Conservation (phyloP, 2,329 filamentous ascomycete genomes). For the Cercospora janseana region DNA sequence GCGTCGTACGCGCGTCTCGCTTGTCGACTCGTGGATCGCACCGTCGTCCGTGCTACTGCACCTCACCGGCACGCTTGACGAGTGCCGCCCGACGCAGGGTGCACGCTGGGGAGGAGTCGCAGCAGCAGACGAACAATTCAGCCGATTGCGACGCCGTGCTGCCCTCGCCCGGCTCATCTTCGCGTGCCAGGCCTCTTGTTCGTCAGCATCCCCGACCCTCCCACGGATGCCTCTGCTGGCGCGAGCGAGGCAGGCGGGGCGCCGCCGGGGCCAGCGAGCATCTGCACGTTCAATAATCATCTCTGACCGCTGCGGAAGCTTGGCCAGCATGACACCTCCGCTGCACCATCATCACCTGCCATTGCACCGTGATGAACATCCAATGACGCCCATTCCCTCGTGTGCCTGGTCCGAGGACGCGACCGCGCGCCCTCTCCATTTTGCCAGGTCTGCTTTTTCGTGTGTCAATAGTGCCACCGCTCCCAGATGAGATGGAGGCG, state of each 20-base stretch:
- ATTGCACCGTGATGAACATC: background rate
- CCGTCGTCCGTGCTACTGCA: background rate
- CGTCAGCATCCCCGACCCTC: slow-evolving; percentile 15
- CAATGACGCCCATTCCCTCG: no score
- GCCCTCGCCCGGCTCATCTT: slow-evolving; percentile 1
- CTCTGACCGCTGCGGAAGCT: no score
- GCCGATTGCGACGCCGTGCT: slow-evolving; percentile 4
- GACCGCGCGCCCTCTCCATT: background rate
- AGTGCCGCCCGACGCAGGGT: background rate
- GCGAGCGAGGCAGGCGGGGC: background rate
- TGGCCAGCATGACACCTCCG: no score
- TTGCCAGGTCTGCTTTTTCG: background rate
- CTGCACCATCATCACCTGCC: background rate
- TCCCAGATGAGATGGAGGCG: background rate
- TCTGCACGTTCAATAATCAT: background rate
- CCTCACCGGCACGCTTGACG: slow-evolving; percentile 4
- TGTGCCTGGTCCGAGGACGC: background rate
- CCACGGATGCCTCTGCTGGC: slow-evolving; percentile 8
- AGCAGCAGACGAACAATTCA: background rate
- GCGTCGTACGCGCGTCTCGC: slow-evolving; percentile 1
- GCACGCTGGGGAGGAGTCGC: background rate
- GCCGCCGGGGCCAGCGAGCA: background rate
- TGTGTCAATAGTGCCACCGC: slow-evolving; percentile 1
- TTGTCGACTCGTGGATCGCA: background rate
- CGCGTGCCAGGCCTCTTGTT: background rate